Evolutionary conservation across 2,329 filamentous ascomycete species (phyloP).

Genomic region (Parafenestella ontariensis): DNA sequence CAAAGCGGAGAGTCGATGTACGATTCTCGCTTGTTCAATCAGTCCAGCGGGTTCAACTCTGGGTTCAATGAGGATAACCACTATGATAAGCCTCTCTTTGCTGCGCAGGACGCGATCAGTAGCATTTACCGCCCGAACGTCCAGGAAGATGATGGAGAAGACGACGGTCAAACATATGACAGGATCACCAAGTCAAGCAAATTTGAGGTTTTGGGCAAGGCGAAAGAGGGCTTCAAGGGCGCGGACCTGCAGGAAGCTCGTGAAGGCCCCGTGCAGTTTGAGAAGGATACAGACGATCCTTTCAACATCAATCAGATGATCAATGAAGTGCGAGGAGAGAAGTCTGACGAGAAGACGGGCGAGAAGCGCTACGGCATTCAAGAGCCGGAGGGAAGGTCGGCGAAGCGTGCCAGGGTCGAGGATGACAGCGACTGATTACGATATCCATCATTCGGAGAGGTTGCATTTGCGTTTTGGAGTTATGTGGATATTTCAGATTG

Average conservation of each 20-base stretch:
- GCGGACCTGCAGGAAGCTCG: conserved; percentile 81
- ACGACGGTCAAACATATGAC: conserved; percentile 82
- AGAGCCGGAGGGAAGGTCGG: conserved; percentile 59
- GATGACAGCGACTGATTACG: conserved; percentile 62
- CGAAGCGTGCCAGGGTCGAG: conserved; percentile 80
- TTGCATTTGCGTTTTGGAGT: conserved; percentile 7
- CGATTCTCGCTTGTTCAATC: conserved; percentile 94
- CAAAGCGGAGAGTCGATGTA: conserved; percentile 94
- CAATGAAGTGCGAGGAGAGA: conserved; percentile 72
- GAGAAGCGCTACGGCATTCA: conserved; percentile 82
- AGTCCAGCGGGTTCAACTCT: conserved; percentile 85
- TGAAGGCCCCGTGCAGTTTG: conserved; percentile 94
- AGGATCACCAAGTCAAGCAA: conserved; percentile 85
- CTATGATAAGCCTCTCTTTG: conserved; percentile 97
- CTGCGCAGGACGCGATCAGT: conserved; percentile 91
- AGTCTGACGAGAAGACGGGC: conserved; percentile 59
- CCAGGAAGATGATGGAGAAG: conserved; percentile 74
- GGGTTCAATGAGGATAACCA: conserved; percentile 98
- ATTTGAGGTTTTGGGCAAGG: conserved; percentile 88
- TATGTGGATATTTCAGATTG: conserved; percentile 1
- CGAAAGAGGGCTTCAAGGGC: conserved; percentile 86
- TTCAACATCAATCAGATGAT: conserved; percentile 97
- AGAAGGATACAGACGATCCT: conserved; percentile 85
- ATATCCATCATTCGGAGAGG: not conserved
- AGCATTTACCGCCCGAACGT: conserved; percentile 88